Base-by-base conservation (phyloP, 2,329 filamentous ascomycete genomes). In the Nemania sp. region DNA sequence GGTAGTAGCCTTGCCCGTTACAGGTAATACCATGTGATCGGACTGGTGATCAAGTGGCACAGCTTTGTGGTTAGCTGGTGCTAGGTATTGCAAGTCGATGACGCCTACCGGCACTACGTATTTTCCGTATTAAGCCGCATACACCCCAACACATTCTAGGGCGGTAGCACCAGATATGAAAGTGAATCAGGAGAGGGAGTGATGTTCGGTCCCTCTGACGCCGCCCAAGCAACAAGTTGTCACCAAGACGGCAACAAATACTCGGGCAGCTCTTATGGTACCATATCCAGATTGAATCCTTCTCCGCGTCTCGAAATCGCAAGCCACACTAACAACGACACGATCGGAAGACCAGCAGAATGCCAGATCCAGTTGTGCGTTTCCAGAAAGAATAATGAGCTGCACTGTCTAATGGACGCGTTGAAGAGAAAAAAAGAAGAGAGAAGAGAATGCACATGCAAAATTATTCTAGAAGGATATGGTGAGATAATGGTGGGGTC, bases 381-480 rank as follows among this genome's bases (percentile, higher is more conserved):
- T 83, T 69, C 66, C 2, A 51, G 10, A 81, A 80, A 66, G 56
- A 82, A 84, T 87, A 86, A 89, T 90, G 90, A 86, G 86, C 88
- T 91, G 92, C 89, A 94, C 92, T 95, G 92, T 95, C 93, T 94
- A 84, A 85, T 87, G 90, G 90, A 86, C 87, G 91, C 91, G 90
- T 91, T 88, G 84, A 75, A 79, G 80, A 80, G 76, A 77, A 80
- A 82, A 49, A 18, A 80, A 80, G 79, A 81, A 79, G 75, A 74
- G 63, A 22, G 68, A 64, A 61, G 29, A n/a, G 69, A 72, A 70
- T 55, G 66, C 56, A 8, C 29, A 18, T 10, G 53, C 53, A 69
- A 73, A 72, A 71, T 54, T 69, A 53, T 72, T 72, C 11, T 41
- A 62, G 62, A 64, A 35, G 53, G 53, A 70, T 70, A 73, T 69